These are phyloP conservation scores for Aspergillus fructus DNA, from an alignment of 2,329 filamentous ascomycete genomes.

Conservation along the genomic window DNA sequence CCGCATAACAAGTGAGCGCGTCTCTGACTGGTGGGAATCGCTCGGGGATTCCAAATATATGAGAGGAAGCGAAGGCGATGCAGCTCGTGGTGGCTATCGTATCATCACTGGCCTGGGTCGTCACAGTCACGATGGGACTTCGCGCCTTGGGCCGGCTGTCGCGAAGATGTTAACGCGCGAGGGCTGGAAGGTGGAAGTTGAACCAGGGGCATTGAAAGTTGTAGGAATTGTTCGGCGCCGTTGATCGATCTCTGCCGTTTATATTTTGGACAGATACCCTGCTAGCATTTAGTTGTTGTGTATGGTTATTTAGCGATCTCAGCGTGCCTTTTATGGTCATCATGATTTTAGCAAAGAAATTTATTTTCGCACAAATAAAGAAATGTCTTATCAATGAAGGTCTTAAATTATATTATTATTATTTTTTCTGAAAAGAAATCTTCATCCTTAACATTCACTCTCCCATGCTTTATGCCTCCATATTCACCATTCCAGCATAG, in stretches of 20 bases:
- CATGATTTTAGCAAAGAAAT: neutral
- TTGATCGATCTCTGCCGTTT: slow-evolving; percentile 17
- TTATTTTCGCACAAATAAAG: neutral
- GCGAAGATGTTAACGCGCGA: slow-evolving; percentile 70
- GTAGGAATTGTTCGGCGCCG: slow-evolving; percentile 52
- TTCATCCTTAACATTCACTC: neutral
- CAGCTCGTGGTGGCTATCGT: slow-evolving; percentile 59
- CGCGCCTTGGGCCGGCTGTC: slow-evolving; percentile 77
- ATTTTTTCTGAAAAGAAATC: neutral
- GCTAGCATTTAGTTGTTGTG: neutral
- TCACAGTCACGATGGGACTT: slow-evolving; percentile 75
- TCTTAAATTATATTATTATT: neutral
- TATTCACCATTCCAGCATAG: neutral
- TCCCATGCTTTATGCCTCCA: neutral
- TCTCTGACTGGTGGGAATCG: slow-evolving; percentile 72
- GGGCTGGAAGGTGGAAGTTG: slow-evolving; percentile 78
- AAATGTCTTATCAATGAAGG: neutral
- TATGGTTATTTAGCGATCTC: neutral
- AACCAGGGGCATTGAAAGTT: slow-evolving; percentile 69
- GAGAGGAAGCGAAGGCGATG: slow-evolving; percentile 37
- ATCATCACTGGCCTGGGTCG: slow-evolving; percentile 79
- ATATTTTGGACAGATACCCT: slow-evolving; percentile 18
- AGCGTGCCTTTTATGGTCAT: neutral
- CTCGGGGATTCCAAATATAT: slow-evolving; percentile 65
- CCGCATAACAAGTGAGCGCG: slow-evolving; percentile 68